Base-by-base conservation (phyloP, 1,284 basidiomycete species). In the Taiwanofungus camphoratus region DNA sequence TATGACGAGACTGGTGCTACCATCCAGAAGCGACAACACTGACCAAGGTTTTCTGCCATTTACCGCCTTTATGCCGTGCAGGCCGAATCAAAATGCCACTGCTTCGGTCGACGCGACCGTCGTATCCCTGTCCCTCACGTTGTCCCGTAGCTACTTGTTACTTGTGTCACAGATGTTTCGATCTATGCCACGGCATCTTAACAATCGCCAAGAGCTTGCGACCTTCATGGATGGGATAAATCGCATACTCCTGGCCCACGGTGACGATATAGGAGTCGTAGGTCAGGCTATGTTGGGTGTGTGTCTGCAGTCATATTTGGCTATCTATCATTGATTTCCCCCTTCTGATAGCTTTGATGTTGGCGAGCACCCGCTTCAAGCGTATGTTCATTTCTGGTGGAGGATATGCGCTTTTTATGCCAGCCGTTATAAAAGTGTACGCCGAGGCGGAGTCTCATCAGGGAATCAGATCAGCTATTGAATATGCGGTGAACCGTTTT, bases 301-400 rank as follows among this genome's bases (percentile, higher is more conserved):
- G 76, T 49, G 26, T 34, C 41, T 20, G 19, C 13, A 8, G 12
- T 18, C 18, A 34, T 16, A 22, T 3, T n/a, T 39, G 26, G 3
- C 21, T 11, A 16, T 38, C 6, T 29, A 16, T 21, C 7, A 24
- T 29, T 31, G 32, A 44, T 49, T 37, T 47, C 47, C 33, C 49
- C 39, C 52, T 15, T 27, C 33, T 18, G 42, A 3, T 42, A 79
- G 76, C 73, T 38, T 68, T 70, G 46, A 81, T 87, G 76, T 76
- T 82, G 19, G 87, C 85, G 2, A 80, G 79, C 32, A 84, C 84
- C n/a, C 76, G 86, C 18, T 90, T 88, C 57, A 73, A 79, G 18
- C 77, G 87, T 16, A 56, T 89, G 15, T 87, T 89, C 59, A 78
- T 77, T 2, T 78, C 82, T 3, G 80, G 81, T 31, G 78, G 79